Evolutionary conservation across 192 early-diverging fungal genomes (phyloP), one percentile per base, ranked within the genome.

Genomic region (Gigaspora rosea): DNA sequence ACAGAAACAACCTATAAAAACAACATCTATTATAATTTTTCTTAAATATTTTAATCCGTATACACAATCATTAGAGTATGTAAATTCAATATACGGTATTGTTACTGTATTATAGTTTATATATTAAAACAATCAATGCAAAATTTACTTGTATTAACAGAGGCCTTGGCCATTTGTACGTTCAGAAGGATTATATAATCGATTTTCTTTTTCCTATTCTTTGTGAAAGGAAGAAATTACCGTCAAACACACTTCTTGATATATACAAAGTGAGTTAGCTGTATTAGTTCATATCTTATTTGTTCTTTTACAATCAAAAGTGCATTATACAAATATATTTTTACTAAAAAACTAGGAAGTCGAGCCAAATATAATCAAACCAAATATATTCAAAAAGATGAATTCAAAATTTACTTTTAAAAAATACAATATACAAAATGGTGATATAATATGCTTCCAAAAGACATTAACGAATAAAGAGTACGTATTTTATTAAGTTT

Each of bases 331-430:
- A 27, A 0, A 16, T 56, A 49, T 8, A 7, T 67, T 10, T 22
- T 12, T 70, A 69, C 41, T 7, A 6, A 49, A 18, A 35, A 56
- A n/a, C 0, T 77, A 94, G 87, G 97, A 99, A 84, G 27, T 27
- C 27, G 27, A 27, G 27, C 27, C 27, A 27, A 27, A 27, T 27
- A 27, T 27, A 27, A 90, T 99, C 75, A 97, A 97, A 86, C 95
- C 97, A 0, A 87, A 85, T 9, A 91, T 97, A 92, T 92, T 99
- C 59, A 95, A 98, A 61, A 73, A 78, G 35, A 89, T 94, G 84
- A 90, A 93, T 67, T 41, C 77, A 16, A 82, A 85, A 36, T 46
- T 71, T 46, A 92, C 92, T 2, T 96, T 96, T 81, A 57, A 64
- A 3, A 62, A 82, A 33, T 90, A 92, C 13, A 96, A 99, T 79